Conservation (phyloP, 768 basidiomycete genomes). For the Rhodosporidiobolus sp. region DNA sequence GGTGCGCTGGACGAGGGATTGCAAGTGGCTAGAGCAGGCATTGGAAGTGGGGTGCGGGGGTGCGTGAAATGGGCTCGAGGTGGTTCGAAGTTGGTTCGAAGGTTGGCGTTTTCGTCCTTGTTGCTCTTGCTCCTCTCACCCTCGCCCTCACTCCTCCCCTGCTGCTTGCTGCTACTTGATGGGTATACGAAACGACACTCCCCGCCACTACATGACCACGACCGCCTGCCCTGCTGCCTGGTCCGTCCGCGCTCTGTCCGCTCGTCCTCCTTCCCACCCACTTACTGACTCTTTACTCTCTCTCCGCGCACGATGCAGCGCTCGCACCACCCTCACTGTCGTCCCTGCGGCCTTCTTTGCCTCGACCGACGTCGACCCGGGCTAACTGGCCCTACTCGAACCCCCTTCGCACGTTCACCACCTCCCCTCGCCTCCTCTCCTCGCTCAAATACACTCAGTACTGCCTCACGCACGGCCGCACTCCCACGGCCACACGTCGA, state of each 20-base stretch:
- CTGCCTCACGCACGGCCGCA: too few relatives aligned
- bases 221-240: not conserved
- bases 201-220: not conserved
- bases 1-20: too few relatives aligned
- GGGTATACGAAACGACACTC: not conserved
- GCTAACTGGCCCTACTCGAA: slow-evolving; percentile 6
- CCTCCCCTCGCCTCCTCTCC: not conserved
- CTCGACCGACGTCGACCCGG: not conserved
- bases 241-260: not conserved
- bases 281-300: not conserved
- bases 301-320: not conserved
- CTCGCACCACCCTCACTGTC: not conserved
- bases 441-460: not conserved
- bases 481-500: not conserved
- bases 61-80: not conserved
- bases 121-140: not conserved
- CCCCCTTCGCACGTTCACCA: not conserved
- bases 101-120: too few relatives aligned
- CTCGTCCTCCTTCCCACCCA: not conserved
- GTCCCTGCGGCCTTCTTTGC: not conserved
- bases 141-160: not conserved
- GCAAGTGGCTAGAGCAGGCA: too few relatives aligned
- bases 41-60: too few relatives aligned
- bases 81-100: too few relatives aligned
- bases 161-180: not conserved